Conservation (phyloP, 2,329 filamentous ascomycete species). For the Talaromyces sp. region DNA sequence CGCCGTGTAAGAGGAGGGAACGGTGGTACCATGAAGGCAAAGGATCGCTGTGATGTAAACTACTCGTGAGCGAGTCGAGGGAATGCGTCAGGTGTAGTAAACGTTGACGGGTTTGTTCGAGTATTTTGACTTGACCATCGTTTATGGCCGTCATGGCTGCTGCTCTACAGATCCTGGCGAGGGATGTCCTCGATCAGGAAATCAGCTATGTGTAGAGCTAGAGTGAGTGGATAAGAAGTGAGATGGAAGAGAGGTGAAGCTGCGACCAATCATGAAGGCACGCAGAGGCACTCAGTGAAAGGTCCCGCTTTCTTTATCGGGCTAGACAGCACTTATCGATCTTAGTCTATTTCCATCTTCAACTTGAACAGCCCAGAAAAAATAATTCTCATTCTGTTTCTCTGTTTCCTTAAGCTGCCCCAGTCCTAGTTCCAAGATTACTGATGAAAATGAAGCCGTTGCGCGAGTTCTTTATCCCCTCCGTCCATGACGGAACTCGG, state of each 20-base stretch:
- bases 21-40: constrained; percentile 61
- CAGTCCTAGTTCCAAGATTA: not conserved
- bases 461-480: constrained; percentile 72
- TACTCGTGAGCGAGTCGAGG: constrained; percentile 60
- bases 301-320: not conserved
- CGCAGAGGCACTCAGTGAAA: not conserved
- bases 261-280: constrained; percentile 15
- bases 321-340: not conserved
- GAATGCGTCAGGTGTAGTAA: constrained; percentile 66
- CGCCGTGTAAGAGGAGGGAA: not conserved
- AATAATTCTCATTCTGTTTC: not conserved
- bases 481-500: constrained; percentile 69
- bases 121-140: constrained; percentile 53
- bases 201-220: not conserved
- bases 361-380: not conserved
- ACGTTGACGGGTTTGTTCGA: constrained; percentile 67
- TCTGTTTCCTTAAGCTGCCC: too few species aligned
- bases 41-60: constrained; percentile 60
- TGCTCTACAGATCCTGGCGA: not conserved
- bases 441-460: constrained; percentile 25
- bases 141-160: constrained; percentile 37
- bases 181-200: not conserved
- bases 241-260: not conserved
- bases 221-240: not conserved
- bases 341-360: not conserved